Base-by-base conservation (phyloP, 768 basidiomycete species). In the Kwoniella mangroviensis region DNA sequence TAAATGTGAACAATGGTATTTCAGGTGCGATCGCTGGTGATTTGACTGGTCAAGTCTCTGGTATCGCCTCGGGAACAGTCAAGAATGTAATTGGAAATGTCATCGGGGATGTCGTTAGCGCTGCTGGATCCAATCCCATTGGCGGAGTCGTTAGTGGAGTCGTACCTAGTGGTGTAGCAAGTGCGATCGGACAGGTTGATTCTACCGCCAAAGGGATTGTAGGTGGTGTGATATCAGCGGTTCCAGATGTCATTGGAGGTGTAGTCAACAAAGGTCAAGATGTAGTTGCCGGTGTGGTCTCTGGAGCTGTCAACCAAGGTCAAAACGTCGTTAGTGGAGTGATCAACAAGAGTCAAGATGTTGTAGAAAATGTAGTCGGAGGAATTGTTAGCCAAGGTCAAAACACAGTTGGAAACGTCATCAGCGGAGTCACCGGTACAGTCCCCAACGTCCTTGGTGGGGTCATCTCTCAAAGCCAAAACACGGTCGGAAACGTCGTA, bases 401-500 rank as follows among this genome's bases (percentile, higher is more conserved):
- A 15, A 26, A 53, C 43, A 42, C 42, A 26, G 66, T 68, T 34
- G 59, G 66, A 17, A 21, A 21, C 66, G 58, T 60, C 19, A 10
- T 61, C 58, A 60, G 42, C 58, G 57, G 66, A 6, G 58, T 60
- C 34, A 54, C 49, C 6, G 54, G 54, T 40, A 52, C 52, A n/a
- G 40, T 43, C 17, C 45, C 22, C 13, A 60, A 42, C 43, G 21
- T 62, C 17, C 21, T 62, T 26, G 34, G 58, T 21, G 66, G 58
- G 15, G 58, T 57, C 21, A 52, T 40, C 12, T 28, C 28, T 60
- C 58, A 60, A 42, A 40, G 22, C 42, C 17, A 28, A 41, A 59
- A 52, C 43, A 59, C 43, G 22, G 56, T 67, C 26, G 58, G 58
- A n/a, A 54, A 42, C 24, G 58, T 67, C 56, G 65, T 54, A 34